These are phyloP conservation scores for Nannizziopsis arthrosporioides DNA, from an alignment of 2,329 filamentous ascomycete species.

Conservation along the genomic window DNA sequence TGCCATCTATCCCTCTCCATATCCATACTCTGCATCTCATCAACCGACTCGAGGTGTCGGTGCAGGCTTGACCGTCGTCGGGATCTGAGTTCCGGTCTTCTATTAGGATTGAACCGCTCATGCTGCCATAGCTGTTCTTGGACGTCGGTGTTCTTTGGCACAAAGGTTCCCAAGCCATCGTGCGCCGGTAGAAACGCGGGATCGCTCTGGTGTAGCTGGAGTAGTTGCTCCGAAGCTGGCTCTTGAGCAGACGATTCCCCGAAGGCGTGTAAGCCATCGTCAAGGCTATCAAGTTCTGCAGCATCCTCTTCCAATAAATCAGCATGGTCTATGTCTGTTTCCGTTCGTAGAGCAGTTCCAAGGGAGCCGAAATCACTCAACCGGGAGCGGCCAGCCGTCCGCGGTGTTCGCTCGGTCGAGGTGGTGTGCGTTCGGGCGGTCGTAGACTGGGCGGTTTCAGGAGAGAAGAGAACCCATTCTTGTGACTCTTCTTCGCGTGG, in stretches of 20 bases:
- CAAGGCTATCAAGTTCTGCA: constrained; percentile 82
- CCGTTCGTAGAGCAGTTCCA: constrained; percentile 37
- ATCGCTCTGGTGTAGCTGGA: constrained; percentile 39
- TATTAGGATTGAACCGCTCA: constrained; percentile 67
- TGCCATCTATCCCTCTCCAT: constrained; percentile 64
- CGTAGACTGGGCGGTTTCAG: constrained; percentile 39
- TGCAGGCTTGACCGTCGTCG: constrained; percentile 48
- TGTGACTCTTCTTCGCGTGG: constrained; percentile 57
- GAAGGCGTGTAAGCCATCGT: constrained; percentile 84
- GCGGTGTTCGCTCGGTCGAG: constrained; percentile 52
- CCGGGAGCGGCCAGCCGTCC: constrained; percentile 57
- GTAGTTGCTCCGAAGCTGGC: constrained; percentile 11
- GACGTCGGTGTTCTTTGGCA: constrained; percentile 48
- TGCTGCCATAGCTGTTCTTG: constrained; percentile 85
- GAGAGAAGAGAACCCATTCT: constrained; percentile 95
- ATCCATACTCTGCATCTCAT: constrained; percentile 45
- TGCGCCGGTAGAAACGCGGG: constrained; percentile 74
- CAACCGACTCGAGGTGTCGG: constrained; percentile 44
- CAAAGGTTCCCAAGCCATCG: constrained; percentile 83
- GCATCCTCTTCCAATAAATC: constrained; percentile 45
- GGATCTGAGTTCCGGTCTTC: constrained; percentile 39
- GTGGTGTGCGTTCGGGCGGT: constrained; percentile 59
- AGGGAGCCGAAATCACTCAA: constrained; percentile 73
- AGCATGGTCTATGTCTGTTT: constrained; percentile 45
- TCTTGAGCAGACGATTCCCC: constrained; percentile 43